Base-by-base conservation (phyloP, 495 filamentous ascomycete species). In the Mytilinidion resinicola region DNA sequence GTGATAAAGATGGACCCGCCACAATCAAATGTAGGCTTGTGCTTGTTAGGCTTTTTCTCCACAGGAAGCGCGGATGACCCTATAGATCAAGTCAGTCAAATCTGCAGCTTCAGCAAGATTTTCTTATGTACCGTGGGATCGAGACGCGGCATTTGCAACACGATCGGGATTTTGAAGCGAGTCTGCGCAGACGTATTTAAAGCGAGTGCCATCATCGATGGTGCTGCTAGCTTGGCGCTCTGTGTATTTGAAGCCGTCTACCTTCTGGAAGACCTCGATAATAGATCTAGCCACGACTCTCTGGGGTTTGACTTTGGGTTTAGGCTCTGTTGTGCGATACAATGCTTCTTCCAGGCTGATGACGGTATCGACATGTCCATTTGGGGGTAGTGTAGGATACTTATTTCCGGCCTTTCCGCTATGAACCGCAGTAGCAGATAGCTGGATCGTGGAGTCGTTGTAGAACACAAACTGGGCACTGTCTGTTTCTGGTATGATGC, bases 171-270 rank as follows among this genome's bases (percentile, higher is more conserved):
- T 65, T 39, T 65, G 62, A 14, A 56, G 57, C 8, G 51, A 57
- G 35, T 65, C 62, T 6, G 43, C 44, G 35, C 57, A 65, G 9
- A 65, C 55, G 39, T 51, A 61, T 33, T 65, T 61, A 58, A 65
- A 61, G 15, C 58, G 53, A n/a, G 44, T 51, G 1, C 62, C 62
- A 39, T 65, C 53, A 14, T 20, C 53, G 4, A 56, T 57, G 25
- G 48, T 56, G 25, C 52, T 59, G 17, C 38, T 20, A 25, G 62
- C 62, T 10, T 64, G 57, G 42, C 58, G 57, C 35, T 65, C 62
- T 2, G 42, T 35, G 33, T 65, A 65, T 46, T 58, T 57, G 62
- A 57, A 65, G 0, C 50, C 39, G 34, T 65, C 62, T 4, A 56
- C 51, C 4, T 33, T 36, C 38, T 65, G 58, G 35, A 65, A 43